Evolutionary conservation across 305 asterid genomes (phyloP).

Genomic region (Rubia tinctorum): DNA sequence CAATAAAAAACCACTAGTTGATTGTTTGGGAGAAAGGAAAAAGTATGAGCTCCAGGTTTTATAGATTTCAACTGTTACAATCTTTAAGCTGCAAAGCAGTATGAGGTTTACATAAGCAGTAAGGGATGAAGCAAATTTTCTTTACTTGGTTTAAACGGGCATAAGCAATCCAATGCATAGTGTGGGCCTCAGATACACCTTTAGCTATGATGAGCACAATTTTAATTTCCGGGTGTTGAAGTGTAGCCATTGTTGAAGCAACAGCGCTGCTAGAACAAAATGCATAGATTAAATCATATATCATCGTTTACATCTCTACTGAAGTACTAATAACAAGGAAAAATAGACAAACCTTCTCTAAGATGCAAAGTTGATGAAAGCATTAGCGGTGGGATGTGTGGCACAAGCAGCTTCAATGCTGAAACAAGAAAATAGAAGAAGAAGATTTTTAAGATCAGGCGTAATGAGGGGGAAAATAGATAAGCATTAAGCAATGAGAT

Average conservation of each 20-base stretch:
- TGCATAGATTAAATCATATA: constrained; percentile 16
- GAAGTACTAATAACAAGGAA: constrained; percentile 5
- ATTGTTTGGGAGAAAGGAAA: too few relatives aligned
- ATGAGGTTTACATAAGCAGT: too few relatives aligned
- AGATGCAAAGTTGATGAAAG: constrained; percentile 97
- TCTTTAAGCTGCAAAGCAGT: too few relatives aligned
- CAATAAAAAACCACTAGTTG: too few relatives aligned
- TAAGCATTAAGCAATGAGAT: neutral
- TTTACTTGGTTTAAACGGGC: constrained; percentile 90
- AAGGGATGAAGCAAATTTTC: neutral
- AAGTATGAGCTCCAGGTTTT: too few relatives aligned
- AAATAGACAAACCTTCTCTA: constrained; percentile 72
- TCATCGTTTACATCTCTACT: constrained; percentile 15
- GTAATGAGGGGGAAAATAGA: neutral
- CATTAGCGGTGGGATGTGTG: constrained; percentile 97
- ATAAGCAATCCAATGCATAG: constrained; percentile 91
- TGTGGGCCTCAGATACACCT: constrained; percentile 93
- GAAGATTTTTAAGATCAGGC: constrained; percentile 5
- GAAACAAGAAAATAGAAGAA: constrained; percentile 5
- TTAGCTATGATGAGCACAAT: constrained; percentile 97
- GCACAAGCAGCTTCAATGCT: constrained; percentile 94
- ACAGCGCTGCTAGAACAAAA: constrained; percentile 72
- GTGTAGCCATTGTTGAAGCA: constrained; percentile 95
- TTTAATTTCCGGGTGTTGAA: constrained; percentile 93
- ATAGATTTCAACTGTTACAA: too few relatives aligned